Evolutionary conservation across 805 yeast genomes (phyloP).

Genomic region (Metschnikowia cubensis): DNA sequence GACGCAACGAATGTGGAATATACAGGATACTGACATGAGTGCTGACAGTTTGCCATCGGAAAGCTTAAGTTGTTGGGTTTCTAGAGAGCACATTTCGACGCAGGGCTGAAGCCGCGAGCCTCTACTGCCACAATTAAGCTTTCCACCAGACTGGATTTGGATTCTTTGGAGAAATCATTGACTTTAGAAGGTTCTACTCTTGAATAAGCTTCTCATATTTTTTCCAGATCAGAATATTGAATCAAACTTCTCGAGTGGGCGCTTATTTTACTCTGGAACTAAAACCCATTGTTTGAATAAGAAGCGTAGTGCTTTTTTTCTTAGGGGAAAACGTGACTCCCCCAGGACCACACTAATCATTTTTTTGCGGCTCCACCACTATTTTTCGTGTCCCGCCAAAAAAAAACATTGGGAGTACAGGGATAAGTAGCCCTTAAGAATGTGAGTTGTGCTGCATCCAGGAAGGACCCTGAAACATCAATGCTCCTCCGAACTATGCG

Average conservation of each 20-base stretch:
- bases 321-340: background rate
- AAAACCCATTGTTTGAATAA: background rate
- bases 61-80: background rate
- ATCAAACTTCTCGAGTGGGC: background rate
- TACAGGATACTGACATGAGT: background rate
- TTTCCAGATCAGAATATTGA: background rate
- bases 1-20: slow-evolving; percentile 1
- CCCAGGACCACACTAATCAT: background rate
- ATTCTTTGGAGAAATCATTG: background rate
- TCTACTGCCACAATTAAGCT: background rate
- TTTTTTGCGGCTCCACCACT: background rate
- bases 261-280: background rate
- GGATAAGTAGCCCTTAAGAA: background rate
- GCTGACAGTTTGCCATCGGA: background rate
- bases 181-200: background rate
- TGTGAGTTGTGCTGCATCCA: background rate
- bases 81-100: background rate
- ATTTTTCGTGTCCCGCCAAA: background rate
- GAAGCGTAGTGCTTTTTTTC: background rate
- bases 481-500: background rate
- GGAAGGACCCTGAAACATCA: background rate
- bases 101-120: background rate
- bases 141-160: background rate
- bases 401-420: background rate
- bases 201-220: background rate